Evolutionary conservation across 805 yeast species (phyloP).

Genomic region (Lipomyces yamadae): DNA sequence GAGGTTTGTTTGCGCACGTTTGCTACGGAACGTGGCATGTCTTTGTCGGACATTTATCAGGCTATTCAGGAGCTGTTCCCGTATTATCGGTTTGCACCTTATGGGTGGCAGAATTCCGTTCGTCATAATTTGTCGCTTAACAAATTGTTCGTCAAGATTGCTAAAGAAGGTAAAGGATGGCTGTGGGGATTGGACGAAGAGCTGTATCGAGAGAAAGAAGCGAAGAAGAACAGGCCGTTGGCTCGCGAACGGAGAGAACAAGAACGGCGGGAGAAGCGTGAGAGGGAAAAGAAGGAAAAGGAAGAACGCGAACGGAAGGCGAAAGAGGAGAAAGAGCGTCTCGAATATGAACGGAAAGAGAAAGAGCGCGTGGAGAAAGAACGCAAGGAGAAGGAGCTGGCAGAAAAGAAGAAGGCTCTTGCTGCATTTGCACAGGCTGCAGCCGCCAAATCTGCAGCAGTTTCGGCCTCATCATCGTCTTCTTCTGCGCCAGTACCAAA

Average conservation of each 20-base stretch:
- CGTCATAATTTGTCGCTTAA: constrained; percentile 86
- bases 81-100: constrained; percentile 89
- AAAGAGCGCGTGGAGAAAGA: constrained; percentile 28
- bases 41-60: constrained; percentile 81
- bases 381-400: constrained; percentile 37
- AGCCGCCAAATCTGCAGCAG: constrained; percentile 24
- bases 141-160: constrained; percentile 79
- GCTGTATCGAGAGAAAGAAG: constrained; percentile 80
- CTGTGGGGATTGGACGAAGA: constrained; percentile 90
- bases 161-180: constrained; percentile 93
- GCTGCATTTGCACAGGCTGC: constrained; percentile 34
- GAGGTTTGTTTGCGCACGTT: constrained; percentile 75
- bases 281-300: constrained; percentile 41
- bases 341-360: constrained; percentile 39
- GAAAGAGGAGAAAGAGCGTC: constrained; percentile 41
- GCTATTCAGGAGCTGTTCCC: constrained; percentile 88
- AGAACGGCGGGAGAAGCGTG: constrained; percentile 53
- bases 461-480: constrained; percentile 10
- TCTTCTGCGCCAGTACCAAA: constrained; percentile 4
- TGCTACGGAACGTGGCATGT: constrained; percentile 73
- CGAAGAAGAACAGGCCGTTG: constrained; percentile 58
- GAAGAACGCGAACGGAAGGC: constrained; percentile 49
- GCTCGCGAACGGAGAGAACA: constrained; percentile 65
- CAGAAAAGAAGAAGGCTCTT: constrained; percentile 36
- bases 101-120: constrained; percentile 97